Evolutionary conservation across 371 early-diverging fungal genomes (phyloP), one percentile per base, ranked within the genome.

Genomic region (Mucor indicus): DNA sequence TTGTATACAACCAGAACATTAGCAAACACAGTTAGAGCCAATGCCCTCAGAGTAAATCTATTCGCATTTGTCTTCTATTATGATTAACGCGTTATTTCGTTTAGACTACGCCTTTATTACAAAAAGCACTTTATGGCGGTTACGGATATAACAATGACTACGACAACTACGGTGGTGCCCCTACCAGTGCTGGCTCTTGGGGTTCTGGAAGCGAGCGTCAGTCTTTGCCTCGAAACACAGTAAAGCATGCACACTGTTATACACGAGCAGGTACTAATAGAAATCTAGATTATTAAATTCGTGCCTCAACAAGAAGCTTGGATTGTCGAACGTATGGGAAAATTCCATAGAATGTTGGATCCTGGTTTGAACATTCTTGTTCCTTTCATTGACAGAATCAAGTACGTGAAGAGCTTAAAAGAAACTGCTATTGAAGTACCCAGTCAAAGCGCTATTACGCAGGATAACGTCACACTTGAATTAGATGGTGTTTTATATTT

Each of bases 221-320:
- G 51, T 65, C 70, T 17, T 55, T 79, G 25, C 79, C 79, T 16
- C 60, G 79, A 50, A 79, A 79, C 38, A 79, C 79, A 31, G 79
- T 74, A 63, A 32, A 61, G 30, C n/a, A n/a, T n/a, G n/a, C n/a
- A n/a, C n/a, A n/a, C n/a, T n/a, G n/a, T n/a, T n/a, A n/a, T n/a
- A n/a, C n/a, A n/a, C n/a, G n/a, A n/a, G n/a, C n/a, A n/a, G n/a
- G n/a, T n/a, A n/a, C n/a, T n/a, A n/a, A n/a, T n/a, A n/a, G n/a
- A n/a, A n/a, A n/a, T 11, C 11, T 42, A 86, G 87, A 69, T 93
- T 15, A 63, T 96, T 53, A 92, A 96, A 67, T 98, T 98, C 69
- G 98, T 98, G 15, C 98, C 98, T 42, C 96, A 98, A 74, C 95
- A 97, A 67, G 94, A 96, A 69, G 95, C 96, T 2, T 97, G 89